phyloP scores from a whole-genome alignment of 805 yeast genomes.

The Candida easanensis region DNA sequence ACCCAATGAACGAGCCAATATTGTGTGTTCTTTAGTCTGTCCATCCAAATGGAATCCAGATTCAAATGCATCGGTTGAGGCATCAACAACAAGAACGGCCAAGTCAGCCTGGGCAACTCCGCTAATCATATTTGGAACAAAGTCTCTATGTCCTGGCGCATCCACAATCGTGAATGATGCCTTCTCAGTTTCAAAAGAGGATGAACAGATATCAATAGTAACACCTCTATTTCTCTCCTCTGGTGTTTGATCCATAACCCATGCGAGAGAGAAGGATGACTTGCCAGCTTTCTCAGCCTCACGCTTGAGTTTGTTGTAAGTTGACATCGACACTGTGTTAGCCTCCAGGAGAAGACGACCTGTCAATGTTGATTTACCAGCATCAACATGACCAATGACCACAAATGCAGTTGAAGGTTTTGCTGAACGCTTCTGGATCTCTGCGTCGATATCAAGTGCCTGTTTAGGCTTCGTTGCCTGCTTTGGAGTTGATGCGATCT shows the following conservation, averaged over 20 bases:
- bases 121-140: slow-evolving; percentile 94
- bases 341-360: slow-evolving; percentile 97
- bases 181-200: slow-evolving; percentile 91
- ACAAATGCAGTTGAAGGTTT: slow-evolving; percentile 97
- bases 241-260: slow-evolving; percentile 94
- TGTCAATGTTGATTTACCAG: slow-evolving; percentile 97
- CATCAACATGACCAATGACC: slow-evolving; percentile 99
- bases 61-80: slow-evolving; percentile 93
- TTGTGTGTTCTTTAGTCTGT: slow-evolving; percentile 94
- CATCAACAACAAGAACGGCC: slow-evolving; percentile 87
- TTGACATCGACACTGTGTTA: slow-evolving; percentile 96
- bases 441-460: slow-evolving; percentile 28
- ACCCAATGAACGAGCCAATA: slow-evolving; percentile 86
- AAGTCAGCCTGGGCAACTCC: slow-evolving; percentile 95
- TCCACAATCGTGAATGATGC: slow-evolving; percentile 88
- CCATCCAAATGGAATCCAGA: slow-evolving; percentile 95
- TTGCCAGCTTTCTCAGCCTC: slow-evolving; percentile 97
- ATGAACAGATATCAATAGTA: slow-evolving; percentile 90
- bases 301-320: slow-evolving; percentile 95
- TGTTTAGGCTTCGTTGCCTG: slow-evolving; percentile 21
- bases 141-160: slow-evolving; percentile 96
- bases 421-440: slow-evolving; percentile 64
- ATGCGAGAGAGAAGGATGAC: slow-evolving; percentile 97
- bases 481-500: slow-evolving; percentile 17
- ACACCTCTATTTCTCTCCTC: slow-evolving; percentile 98